A percentile compares a stretch with the other conserved stretches of the same genome.
phyloP scores from a whole-genome alignment of 2,329 filamentous ascomycete genomes.

The Hawksworthiomyces lignivorus region DNA sequence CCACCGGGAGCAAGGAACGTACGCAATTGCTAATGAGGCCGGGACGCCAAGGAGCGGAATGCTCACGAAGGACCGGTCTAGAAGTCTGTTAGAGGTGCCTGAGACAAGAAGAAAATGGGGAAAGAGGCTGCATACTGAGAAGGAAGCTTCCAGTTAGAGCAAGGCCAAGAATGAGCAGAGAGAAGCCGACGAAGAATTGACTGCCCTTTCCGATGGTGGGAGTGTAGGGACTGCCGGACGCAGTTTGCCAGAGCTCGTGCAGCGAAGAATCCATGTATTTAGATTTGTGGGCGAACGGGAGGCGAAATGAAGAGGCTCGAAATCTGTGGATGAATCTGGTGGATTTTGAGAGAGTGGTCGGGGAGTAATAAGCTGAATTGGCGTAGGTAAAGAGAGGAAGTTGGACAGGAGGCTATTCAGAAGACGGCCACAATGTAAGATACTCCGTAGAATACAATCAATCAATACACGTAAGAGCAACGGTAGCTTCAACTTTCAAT shows the following conservation, averaged over 20 bases:
- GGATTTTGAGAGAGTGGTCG: no score
- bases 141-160: constrained; percentile 72
- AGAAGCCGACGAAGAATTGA: constrained; percentile 77
- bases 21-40: constrained; percentile 86
- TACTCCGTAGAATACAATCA: no score
- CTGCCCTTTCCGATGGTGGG: constrained; percentile 72
- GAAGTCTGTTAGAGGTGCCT: constrained; percentile 17
- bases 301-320: background rate
- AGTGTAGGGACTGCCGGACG: constrained; percentile 76
- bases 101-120: background rate
- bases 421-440: no score
- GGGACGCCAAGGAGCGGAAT: constrained; percentile 74
- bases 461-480: no score
- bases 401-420: constrained; percentile 2
- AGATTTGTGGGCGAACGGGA: constrained; percentile 1
- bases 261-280: constrained; percentile 70
- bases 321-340: no score
- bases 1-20: constrained; percentile 28
- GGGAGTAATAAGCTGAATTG: no score
- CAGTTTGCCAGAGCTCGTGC: constrained; percentile 88
- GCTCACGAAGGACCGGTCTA: constrained; percentile 76
- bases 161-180: constrained; percentile 64
- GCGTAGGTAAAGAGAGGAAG: background rate
- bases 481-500: constrained; percentile 9
- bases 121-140: constrained; percentile 55